Evolutionary conservation across 1,284 basidiomycete species (phyloP).

Genomic region (Ustilago hordei): DNA sequence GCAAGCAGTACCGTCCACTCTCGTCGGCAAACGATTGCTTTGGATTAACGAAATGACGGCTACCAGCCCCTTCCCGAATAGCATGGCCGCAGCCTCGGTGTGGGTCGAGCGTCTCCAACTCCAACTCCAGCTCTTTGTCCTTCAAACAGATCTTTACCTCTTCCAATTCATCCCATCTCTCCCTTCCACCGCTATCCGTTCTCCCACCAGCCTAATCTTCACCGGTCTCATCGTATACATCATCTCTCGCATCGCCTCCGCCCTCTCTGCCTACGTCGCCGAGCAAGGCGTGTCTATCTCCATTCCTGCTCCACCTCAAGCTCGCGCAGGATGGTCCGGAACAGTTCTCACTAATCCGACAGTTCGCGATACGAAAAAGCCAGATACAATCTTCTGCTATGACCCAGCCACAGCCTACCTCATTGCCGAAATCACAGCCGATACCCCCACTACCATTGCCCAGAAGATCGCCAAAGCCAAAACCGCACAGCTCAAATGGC

Average conservation of each 20-base stretch:
- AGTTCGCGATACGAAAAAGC: constrained; percentile 24
- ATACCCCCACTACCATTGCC: constrained; percentile 78
- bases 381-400: constrained; percentile 81
- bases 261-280: constrained; percentile 10
- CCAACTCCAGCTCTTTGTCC: constrained; percentile 32
- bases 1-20: not conserved
- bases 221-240: constrained; percentile 36
- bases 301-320: constrained; percentile 44
- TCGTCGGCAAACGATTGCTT: not conserved
- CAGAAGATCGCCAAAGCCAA: constrained; percentile 78
- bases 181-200: constrained; percentile 26
- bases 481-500: constrained; percentile 80
- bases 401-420: constrained; percentile 89
- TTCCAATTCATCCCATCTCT: constrained; percentile 36
- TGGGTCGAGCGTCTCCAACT: constrained; percentile 14
- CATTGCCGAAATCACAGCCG: constrained; percentile 78
- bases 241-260: constrained; percentile 22
- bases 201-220: constrained; percentile 36
- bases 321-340: constrained; percentile 51
- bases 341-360: constrained; percentile 32
- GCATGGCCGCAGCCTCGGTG: not conserved
- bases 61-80: not conserved
- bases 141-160: constrained; percentile 42
- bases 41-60: not conserved
- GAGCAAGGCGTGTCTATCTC: constrained; percentile 37